Base-by-base conservation (phyloP, 2,329 filamentous ascomycete genomes). In the Teratosphaeria viscida region DNA sequence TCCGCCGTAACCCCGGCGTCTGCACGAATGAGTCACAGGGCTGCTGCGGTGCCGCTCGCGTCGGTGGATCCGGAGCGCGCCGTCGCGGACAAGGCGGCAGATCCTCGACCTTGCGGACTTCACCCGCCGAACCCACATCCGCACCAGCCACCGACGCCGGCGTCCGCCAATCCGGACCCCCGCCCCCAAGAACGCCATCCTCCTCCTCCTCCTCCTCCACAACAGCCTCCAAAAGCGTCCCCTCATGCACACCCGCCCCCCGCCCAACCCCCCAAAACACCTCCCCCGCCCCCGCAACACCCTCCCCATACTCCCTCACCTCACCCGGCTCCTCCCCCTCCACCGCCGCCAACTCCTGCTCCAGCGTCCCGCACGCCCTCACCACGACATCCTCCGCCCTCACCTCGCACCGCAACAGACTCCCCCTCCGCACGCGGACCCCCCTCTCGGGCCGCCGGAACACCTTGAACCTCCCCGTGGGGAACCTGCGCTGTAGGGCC, bases 341-440 rank as follows among this genome's bases (percentile, higher is more conserved):
- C 16, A 55, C 27, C 47, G 63, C 63, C 34, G 49, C 59, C 27
- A 62, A 52, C 43, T 67, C 64, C n/a, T 61, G 61, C 6, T 59
- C 63, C 26, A 64, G 49, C 43, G 27, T 55, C 55, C 55, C 61
- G 26, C 53, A 47, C 26, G 49, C 35, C 23, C 43, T 6, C 10
- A 58, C 59, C 19, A 60, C 43, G 3, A 70, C 61, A 49, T 70
- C 67, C 29, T 69, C 67, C 8, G 62, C 56, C 43, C 34, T 56
- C 19, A 71, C 62, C 55, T 70, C 67, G 10, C 34, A 26, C 29
- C 60, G 59, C 34, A 67, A 65, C 10, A 61, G 49, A 57, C 66
- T 66, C 8, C 56, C 57, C 19, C 27, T 32, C 23, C 55, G 35
- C 12, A 56, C 52, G 27, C 54, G 49, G 57, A 5, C 7, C 29